Percentiles rank a stretch among this genome's conserved stretches.
Evolutionary conservation across 1,284 basidiomycete genomes (phyloP).

Genomic region (Schizophyllum amplum): DNA sequence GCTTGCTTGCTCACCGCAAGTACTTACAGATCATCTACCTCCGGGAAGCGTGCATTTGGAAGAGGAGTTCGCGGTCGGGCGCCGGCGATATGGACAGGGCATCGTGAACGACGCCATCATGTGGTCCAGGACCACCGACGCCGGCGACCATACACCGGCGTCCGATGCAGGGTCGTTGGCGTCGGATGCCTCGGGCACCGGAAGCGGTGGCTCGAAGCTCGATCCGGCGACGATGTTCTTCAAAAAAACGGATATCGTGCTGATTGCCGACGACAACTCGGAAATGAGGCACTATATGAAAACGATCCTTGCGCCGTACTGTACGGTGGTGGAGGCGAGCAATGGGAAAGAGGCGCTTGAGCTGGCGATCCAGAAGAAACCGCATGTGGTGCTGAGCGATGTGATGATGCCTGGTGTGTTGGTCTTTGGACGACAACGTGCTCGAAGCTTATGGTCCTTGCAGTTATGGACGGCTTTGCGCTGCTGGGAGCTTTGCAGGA

Average conservation of each 20-base stretch:
- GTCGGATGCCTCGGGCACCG: not conserved
- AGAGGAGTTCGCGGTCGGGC: no score
- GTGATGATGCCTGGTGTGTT: not conserved
- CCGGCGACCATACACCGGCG: not conserved
- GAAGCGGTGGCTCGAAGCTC: not conserved
- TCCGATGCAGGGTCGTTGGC: not conserved
- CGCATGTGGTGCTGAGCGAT: not conserved
- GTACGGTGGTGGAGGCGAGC: not conserved
- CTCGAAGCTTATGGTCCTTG: no score
- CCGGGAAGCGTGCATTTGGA: no score
- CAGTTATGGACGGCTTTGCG: not conserved
- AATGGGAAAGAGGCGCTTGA: not conserved
- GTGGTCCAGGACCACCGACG: not conserved
- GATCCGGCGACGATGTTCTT: not conserved
- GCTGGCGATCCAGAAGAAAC: not conserved
- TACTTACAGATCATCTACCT: no score
- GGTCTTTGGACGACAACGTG: no score
- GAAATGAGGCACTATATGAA: not conserved
- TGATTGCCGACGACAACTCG: not conserved
- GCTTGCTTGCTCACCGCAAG: no score
- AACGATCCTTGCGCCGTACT: not conserved
- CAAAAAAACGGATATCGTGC: not conserved
- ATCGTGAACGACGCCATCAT: not conserved
- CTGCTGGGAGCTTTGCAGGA: not conserved
- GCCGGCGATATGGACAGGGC: not conserved